Evolutionary conservation across 768 basidiomycete genomes (phyloP).

Genomic region (Grammothele lineata): DNA sequence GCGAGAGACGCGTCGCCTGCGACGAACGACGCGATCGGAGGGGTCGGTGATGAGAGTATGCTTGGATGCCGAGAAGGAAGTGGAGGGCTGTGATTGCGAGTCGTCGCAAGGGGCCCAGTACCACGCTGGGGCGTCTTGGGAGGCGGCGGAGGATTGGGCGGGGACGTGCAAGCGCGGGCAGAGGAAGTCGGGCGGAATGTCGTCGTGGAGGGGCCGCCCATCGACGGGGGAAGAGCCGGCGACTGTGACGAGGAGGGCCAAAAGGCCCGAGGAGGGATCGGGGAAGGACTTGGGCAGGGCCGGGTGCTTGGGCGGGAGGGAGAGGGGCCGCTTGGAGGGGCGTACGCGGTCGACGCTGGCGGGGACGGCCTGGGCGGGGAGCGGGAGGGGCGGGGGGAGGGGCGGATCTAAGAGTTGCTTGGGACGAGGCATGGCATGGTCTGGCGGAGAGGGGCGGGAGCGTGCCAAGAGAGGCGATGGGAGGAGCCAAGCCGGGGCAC

Average conservation of each 20-base stretch:
- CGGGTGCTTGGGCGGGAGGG: background rate
- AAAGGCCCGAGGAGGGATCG: constrained; percentile 45
- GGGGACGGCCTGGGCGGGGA: constrained; percentile 5
- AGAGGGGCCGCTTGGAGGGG: background rate
- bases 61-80: constrained; percentile 11
- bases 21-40: constrained; percentile 5
- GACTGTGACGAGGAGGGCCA: constrained; percentile 55
- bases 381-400: constrained; percentile 12
- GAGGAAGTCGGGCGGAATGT: constrained; percentile 52
- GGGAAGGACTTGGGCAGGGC: constrained; percentile 16
- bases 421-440: constrained; percentile 16
- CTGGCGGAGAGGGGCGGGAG: background rate
- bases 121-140: constrained; percentile 8
- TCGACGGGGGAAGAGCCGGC: constrained; percentile 42
- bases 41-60: constrained; percentile 7
- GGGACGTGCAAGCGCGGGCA: constrained; percentile 38
- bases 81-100: background rate
- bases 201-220: constrained; percentile 38
- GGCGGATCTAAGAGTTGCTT: constrained; percentile 8
- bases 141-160: constrained; percentile 5
- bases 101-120: constrained; percentile 6
- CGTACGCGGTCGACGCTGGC: background rate
- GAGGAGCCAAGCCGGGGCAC: background rate
- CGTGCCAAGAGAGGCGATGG: constrained; percentile 3
- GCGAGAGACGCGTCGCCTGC: constrained; percentile 12